phyloP scores from a whole-genome alignment of 305 asterid genomes.

The Fraxinus latifolia region DNA sequence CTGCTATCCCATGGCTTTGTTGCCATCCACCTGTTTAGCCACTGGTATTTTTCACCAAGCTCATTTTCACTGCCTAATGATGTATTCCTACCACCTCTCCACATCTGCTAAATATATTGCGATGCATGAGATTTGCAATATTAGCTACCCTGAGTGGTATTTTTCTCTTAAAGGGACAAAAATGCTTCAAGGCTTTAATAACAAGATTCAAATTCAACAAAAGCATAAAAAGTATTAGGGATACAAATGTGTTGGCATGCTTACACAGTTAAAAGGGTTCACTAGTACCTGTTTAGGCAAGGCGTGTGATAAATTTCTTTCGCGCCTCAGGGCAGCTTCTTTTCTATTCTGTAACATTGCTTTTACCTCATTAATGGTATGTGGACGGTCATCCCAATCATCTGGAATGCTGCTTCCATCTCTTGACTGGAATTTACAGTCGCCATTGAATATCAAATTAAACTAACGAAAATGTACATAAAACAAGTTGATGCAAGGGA shows the following conservation, averaged over 20 bases:
- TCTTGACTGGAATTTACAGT: constrained; percentile 25
- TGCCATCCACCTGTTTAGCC: constrained; percentile 29
- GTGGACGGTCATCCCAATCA: constrained; percentile 37
- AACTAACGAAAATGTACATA: neutral
- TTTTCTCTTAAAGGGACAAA: neutral
- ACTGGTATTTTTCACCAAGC: constrained; percentile 28
- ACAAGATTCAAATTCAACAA: neutral
- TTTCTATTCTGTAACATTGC: constrained; percentile 30
- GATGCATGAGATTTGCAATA: neutral
- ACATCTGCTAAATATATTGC: constrained; percentile 18
- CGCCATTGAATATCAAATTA: neutral
- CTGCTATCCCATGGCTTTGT: constrained; percentile 36
- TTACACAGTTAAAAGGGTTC: neutral
- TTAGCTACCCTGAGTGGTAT: neutral
- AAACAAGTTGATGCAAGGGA: neutral
- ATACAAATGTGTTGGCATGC: neutral
- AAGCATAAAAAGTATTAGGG: neutral
- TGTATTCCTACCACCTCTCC: constrained; percentile 30
- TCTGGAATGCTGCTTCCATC: constrained; percentile 31
- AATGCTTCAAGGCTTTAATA: neutral
- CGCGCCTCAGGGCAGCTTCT: constrained; percentile 26
- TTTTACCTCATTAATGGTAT: constrained; percentile 34
- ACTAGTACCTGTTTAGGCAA: constrained; percentile 34
- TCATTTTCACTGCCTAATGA: constrained; percentile 36
- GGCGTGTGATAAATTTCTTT: constrained; percentile 29